phyloP scores from a whole-genome alignment of 2,329 filamentous ascomycete genomes.

The Pestalotiopsis sp. region DNA sequence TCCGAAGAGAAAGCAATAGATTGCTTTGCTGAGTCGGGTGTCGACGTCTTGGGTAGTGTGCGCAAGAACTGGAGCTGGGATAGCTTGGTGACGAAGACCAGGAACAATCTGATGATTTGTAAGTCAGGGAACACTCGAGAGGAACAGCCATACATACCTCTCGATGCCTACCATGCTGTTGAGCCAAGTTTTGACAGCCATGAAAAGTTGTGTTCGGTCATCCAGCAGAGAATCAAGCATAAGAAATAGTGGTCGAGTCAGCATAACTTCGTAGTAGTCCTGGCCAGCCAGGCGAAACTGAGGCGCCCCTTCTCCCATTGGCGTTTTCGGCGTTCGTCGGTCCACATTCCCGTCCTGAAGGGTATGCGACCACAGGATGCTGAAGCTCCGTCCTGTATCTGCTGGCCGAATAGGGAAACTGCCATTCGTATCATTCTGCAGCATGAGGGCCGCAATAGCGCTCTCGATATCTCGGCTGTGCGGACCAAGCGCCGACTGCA shows the following conservation, averaged over 20 bases:
- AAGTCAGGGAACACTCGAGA: constrained; percentile 17
- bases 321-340: constrained; percentile 41
- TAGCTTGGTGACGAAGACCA: constrained; percentile 61
- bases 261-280: constrained; percentile 70
- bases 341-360: constrained; percentile 57
- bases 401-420: constrained; percentile 50
- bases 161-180: constrained; percentile 66
- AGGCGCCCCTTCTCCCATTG: constrained; percentile 31
- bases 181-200: constrained; percentile 81
- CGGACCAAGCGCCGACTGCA: constrained; percentile 72
- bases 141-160: constrained; percentile 46
- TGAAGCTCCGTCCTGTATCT: constrained; percentile 70
- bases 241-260: constrained; percentile 80
- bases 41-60: constrained; percentile 25
- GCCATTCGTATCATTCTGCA: constrained; percentile 51
- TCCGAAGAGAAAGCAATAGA: constrained; percentile 47
- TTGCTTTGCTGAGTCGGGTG: constrained; percentile 24
- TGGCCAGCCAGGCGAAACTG: constrained; percentile 51
- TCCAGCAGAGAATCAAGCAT: constrained; percentile 78
- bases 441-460: constrained; percentile 70
- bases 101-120: constrained; percentile 52
- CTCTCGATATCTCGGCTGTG: constrained; percentile 78
- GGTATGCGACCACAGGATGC: constrained; percentile 81
- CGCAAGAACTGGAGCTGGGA: constrained; percentile 56
- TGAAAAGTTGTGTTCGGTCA: constrained; percentile 72